A percentile compares a stretch with the other conserved stretches of the same genome.
phyloP scores from a whole-genome alignment of 2,329 filamentous ascomycete genomes.

The Talaromyces sp. region DNA sequence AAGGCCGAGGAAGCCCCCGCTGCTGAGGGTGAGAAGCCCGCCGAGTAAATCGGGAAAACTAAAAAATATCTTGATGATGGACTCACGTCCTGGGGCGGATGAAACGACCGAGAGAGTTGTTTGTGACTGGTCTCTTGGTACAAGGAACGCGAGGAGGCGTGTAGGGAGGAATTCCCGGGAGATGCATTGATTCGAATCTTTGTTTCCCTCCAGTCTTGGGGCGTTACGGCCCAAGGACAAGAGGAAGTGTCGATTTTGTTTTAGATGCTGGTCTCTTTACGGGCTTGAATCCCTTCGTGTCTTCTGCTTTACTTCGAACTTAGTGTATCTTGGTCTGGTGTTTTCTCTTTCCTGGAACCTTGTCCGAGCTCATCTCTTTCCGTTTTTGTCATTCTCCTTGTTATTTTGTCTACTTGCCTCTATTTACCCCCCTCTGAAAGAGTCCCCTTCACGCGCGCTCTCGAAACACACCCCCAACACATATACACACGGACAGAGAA shows the following conservation, averaged over 20 bases:
- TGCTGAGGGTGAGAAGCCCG: constrained; percentile 46
- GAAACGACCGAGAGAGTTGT: constrained; percentile 20
- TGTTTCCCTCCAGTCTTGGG: constrained; percentile 7
- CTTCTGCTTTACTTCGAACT: constrained; percentile 9
- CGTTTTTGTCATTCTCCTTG: constrained; percentile 31
- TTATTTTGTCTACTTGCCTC: constrained; percentile 32
- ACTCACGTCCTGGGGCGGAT: constrained; percentile 32
- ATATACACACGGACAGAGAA: constrained; percentile 30
- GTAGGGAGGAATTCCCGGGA: background rate
- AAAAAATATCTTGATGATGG: constrained; percentile 36
- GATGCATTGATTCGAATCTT: constrained; percentile 2
- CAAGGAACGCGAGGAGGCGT: constrained; percentile 7
- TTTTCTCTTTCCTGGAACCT: constrained; percentile 13
- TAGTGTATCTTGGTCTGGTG: constrained; percentile 11
- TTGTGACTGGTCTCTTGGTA: constrained; percentile 15
- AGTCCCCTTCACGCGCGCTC: constrained; percentile 32
- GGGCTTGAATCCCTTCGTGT: constrained; percentile 1
- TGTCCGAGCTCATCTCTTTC: constrained; percentile 17
- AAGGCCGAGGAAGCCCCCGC: constrained; percentile 49
- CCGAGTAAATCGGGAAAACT: constrained; percentile 44
- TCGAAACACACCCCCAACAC: constrained; percentile 23
- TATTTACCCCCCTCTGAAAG: constrained; percentile 29
- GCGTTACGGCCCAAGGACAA: constrained; percentile 8
- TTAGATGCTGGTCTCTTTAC: background rate
- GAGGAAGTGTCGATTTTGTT: background rate